Evolutionary conservation across 768 basidiomycete genomes (phyloP).

Genomic region (Coprinopsis marcescibilis): DNA sequence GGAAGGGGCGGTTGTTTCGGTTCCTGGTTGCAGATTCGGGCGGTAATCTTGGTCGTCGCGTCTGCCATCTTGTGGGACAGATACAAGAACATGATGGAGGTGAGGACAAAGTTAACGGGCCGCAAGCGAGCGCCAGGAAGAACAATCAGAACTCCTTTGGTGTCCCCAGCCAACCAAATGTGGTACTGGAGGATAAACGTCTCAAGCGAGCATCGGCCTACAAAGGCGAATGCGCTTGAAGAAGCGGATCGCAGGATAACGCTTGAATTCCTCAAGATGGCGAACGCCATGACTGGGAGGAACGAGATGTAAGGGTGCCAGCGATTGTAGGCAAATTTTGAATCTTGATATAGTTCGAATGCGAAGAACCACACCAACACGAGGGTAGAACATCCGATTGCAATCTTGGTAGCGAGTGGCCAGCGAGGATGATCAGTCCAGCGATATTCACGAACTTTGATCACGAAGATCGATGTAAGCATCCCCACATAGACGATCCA

Average conservation of each 20-base stretch:
- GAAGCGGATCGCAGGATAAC: constrained; percentile 62
- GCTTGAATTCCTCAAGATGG: constrained; percentile 71
- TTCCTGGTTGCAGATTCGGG: constrained; percentile 39
- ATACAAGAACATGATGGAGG: constrained; percentile 75
- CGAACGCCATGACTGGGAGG: constrained; percentile 75
- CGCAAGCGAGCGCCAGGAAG: constrained; percentile 72
- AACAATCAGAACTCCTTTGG: constrained; percentile 73
- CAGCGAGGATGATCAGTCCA: constrained; percentile 68
- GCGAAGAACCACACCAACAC: constrained; percentile 72
- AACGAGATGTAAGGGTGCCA: constrained; percentile 83
- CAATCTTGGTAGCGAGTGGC: constrained; percentile 44
- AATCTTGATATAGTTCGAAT: constrained; percentile 71
- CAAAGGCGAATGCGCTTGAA: constrained; percentile 67
- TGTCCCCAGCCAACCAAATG: constrained; percentile 80
- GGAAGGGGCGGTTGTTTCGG: constrained; percentile 18
- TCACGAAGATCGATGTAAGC: constrained; percentile 64
- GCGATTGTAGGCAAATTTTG: constrained; percentile 80
- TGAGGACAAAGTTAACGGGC: constrained; percentile 71
- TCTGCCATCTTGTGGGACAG: constrained; percentile 70
- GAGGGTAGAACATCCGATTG: constrained; percentile 45
- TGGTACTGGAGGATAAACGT: constrained; percentile 91
- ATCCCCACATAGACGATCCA: constrained; percentile 89
- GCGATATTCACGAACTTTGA: constrained; percentile 70
- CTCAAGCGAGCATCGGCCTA: constrained; percentile 86
- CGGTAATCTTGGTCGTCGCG: constrained; percentile 70